phyloP scores from a whole-genome alignment of 805 yeast species.

The Yamadazyma nakazawae region DNA sequence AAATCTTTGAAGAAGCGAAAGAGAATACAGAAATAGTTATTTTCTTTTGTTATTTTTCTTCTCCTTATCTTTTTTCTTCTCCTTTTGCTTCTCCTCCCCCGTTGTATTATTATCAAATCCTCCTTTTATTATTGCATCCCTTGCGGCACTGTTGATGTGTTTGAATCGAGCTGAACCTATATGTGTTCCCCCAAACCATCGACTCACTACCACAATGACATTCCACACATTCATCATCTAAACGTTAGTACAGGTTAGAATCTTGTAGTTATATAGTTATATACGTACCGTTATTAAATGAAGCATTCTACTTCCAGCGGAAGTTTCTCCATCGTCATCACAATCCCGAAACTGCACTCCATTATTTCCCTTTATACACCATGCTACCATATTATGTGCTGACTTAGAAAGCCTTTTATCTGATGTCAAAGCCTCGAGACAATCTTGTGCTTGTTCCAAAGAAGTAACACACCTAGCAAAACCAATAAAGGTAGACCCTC shows the following conservation, averaged over 20 bases:
- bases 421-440: constrained; percentile 48
- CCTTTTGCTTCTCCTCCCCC: constrained; percentile 24
- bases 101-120: constrained; percentile 37
- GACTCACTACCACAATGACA: constrained; percentile 77
- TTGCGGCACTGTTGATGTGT: constrained; percentile 84
- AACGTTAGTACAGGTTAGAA: constrained; percentile 10
- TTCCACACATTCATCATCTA: constrained; percentile 76
- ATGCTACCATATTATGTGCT: constrained; percentile 80
- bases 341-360: constrained; percentile 72
- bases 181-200: constrained; percentile 94
- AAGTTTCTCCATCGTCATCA: constrained; percentile 97
- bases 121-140: constrained; percentile 76
- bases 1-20: constrained; percentile 1
- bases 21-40: constrained; percentile 5
- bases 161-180: constrained; percentile 93
- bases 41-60: constrained; percentile 8
- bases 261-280: background rate
- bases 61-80: constrained; percentile 10
- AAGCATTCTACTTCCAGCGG: constrained; percentile 86
- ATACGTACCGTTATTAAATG: constrained; percentile 63
- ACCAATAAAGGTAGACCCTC: constrained; percentile 84
- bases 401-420: constrained; percentile 70
- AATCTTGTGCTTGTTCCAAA: constrained; percentile 62
- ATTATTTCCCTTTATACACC: constrained; percentile 62
- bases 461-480: constrained; percentile 61